Evolutionary conservation across 2,329 filamentous ascomycete species (phyloP).

Genomic region (Trichoderma simmonsii): DNA sequence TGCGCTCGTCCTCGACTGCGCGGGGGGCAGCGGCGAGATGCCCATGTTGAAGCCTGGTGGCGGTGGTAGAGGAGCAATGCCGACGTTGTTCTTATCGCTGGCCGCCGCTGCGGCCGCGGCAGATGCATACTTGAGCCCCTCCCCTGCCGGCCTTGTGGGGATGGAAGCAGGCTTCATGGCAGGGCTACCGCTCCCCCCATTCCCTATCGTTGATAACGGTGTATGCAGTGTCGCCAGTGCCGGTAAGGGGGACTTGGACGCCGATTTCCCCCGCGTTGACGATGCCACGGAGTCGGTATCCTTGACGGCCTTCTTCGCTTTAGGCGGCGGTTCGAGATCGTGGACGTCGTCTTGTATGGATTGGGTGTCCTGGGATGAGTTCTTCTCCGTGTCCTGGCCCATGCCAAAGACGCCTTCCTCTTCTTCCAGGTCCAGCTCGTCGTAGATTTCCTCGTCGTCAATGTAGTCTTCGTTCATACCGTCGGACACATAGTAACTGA

Average conservation of each 20-base stretch:
- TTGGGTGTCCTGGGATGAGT: conserved; percentile 93
- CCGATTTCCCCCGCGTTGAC: conserved; percentile 67
- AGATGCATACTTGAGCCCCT: conserved; percentile 94
- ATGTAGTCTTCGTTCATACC: conserved; percentile 85
- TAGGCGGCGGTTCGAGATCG: conserved; percentile 52
- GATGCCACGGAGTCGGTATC: conserved; percentile 54
- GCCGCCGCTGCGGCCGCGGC: conserved; percentile 91
- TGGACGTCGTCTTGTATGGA: conserved; percentile 79
- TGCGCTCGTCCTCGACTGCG: conserved; percentile 53
- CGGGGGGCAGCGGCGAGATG: conserved; percentile 48
- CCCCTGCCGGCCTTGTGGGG: conserved; percentile 79
- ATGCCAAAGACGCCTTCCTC: conserved; percentile 88
- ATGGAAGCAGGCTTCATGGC: conserved; percentile 91
- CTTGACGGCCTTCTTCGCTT: conserved; percentile 53
- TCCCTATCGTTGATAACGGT: conserved; percentile 60
- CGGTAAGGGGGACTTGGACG: conserved; percentile 90
- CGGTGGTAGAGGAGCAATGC: conserved; percentile 89
- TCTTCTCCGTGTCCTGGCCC: conserved; percentile 73
- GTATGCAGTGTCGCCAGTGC: conserved; percentile 86
- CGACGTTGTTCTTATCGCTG: conserved; percentile 81
- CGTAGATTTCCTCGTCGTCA: conserved; percentile 93
- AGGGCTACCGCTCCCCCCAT: conserved; percentile 51
- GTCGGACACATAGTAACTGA: conserved; percentile 92
- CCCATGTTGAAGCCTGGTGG: conserved; percentile 63
- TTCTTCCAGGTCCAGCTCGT: conserved; percentile 87